phyloP scores from a whole-genome alignment of 2,329 filamentous ascomycete species.

The Diaporthe sp. region DNA sequence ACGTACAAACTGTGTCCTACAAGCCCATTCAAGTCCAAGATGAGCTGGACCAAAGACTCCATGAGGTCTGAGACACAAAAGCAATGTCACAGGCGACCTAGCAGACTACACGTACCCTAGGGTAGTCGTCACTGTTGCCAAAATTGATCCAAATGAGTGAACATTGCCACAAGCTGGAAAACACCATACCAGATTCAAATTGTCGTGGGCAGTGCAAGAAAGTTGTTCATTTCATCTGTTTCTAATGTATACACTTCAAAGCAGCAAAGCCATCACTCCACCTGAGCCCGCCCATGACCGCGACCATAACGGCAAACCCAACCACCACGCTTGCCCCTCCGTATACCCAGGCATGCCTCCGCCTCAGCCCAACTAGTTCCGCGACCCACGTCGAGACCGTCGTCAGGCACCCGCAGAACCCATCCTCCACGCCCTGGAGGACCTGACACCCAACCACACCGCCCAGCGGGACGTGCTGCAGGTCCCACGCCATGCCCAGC shows the following conservation, averaged over 20 bases:
- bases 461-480: slow-evolving; percentile 73
- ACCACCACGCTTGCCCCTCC: slow-evolving; percentile 68
- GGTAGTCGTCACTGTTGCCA: too few species aligned
- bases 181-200: neutral
- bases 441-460: slow-evolving; percentile 71
- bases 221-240: neutral
- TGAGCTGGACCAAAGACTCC: too few species aligned
- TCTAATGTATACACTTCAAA: slow-evolving; percentile 50
- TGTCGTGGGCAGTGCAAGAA: neutral
- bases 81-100: too few species aligned
- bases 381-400: slow-evolving; percentile 75
- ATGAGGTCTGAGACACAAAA: too few species aligned
- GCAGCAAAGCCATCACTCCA: slow-evolving; percentile 72
- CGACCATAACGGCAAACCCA: slow-evolving; percentile 69
- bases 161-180: too few species aligned
- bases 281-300: slow-evolving; percentile 79
- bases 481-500: slow-evolving; percentile 80
- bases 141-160: too few species aligned
- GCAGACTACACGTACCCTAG: too few species aligned
- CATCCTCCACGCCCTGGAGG: slow-evolving; percentile 71
- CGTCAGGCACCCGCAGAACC: slow-evolving; percentile 74
- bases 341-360: slow-evolving; percentile 73
- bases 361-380: slow-evolving; percentile 65
- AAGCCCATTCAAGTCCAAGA: too few species aligned
- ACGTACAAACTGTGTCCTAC: too few species aligned